Base-by-base conservation (phyloP, 208 protist species). In the Acanthamoeba royreba region DNA sequence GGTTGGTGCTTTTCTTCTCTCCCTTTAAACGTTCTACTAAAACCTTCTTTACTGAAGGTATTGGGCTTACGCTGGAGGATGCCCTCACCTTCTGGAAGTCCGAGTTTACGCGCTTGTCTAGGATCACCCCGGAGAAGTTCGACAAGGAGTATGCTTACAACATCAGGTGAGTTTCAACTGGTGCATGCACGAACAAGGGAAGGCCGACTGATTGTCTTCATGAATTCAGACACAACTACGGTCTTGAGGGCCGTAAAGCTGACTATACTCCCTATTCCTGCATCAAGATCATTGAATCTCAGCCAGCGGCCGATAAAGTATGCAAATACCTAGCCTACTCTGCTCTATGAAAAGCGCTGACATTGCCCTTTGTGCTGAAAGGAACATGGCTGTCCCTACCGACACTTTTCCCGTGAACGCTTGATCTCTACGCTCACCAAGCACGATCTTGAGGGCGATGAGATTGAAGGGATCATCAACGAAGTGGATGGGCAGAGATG, bases 171-270 rank as follows among this genome's bases (percentile, higher is more conserved):
- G 49, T 19, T 19, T 25, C 49, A 55, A 19, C 49, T 19, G 13
- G 13, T 55, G n/a, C n/a, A 25, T 55, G 13, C 49, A 55, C 49
- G 49, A 25, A 9, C 19, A 55, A 9, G 9, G 49, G 49, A 55
- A 25, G 49, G 19, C 49, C 9, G 13, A 55, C 13, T 19, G 49
- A 19, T 19, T 19, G 19, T 9, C 19, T 19, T 55, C 13, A 55
- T 55, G n/a, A n/a, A n/a, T n/a, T n/a, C n/a, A 25, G 77, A 25
- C 55, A 91, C 85, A 91, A 91, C 40, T 91, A 91, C 55, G 85
- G 85, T 52, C 33, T 74, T 0, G 85, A 91, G 31, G 85, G 85
- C 85, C 33, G 43, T 5, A 43, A 52, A 28, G 43, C 55, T n/a
- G 55, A 72, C 40, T 91, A 72, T 38, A 91, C 85, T n/a, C 85